A percentile compares a stretch with the other conserved stretches of the same genome.
Conservation (phyloP, 257 asterid species). For the Haberlea rhodopensis region DNA sequence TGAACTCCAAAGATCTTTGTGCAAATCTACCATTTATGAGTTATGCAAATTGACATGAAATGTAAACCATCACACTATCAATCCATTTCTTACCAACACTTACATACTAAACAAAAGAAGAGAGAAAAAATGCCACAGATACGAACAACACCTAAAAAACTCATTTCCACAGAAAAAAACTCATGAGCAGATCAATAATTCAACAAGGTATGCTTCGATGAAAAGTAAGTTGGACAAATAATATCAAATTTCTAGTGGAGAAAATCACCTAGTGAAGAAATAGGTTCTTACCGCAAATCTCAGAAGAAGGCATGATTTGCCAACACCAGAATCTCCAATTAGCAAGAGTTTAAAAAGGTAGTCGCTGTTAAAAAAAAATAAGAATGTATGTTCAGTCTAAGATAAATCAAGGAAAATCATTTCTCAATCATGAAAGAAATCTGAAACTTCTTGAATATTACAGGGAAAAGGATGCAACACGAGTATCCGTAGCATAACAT, state of each 20-base stretch:
- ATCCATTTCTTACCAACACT: too few species aligned
- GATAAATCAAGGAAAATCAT: conserved; percentile 17
- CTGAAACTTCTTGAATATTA: not conserved
- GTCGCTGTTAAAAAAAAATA: conserved; percentile 44
- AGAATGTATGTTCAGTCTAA: conserved; percentile 6
- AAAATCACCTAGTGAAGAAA: not conserved
- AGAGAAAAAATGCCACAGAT: not conserved
- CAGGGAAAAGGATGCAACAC: not conserved
- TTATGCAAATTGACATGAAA: not conserved
- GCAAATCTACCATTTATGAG: not conserved
- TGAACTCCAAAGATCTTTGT: conserved; percentile 9
- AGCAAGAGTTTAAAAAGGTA: conserved; percentile 75
- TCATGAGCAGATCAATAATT: not conserved
- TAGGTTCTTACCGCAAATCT: conserved; percentile 71
- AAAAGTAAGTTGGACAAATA: not conserved
- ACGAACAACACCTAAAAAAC: not conserved
- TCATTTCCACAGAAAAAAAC: not conserved
- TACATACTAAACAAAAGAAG: not conserved
- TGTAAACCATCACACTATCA: not conserved
- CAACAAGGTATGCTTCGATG: conserved; percentile 9
- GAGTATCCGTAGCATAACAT: not conserved
- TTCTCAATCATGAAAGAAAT: conserved; percentile 16
- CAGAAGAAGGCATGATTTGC: conserved; percentile 71
- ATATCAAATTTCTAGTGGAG: conserved; percentile 6
- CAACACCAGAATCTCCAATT: conserved; percentile 77